phyloP scores from a whole-genome alignment of 495 filamentous ascomycete genomes.

The Hypoxylon subgilvum region DNA sequence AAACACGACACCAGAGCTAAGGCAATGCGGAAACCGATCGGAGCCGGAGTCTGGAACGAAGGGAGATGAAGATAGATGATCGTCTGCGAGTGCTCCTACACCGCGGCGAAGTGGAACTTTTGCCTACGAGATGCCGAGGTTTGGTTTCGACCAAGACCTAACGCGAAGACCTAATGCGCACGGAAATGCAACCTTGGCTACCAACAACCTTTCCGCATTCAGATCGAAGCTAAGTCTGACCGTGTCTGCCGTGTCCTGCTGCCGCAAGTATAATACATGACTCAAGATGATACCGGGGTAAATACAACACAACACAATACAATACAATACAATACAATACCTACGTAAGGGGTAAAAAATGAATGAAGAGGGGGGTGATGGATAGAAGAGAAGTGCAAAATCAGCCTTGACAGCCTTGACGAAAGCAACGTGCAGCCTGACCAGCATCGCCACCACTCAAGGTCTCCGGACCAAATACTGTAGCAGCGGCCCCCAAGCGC shows the following conservation, averaged over 20 bases:
- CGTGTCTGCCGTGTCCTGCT: background rate
- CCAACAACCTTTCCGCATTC: constrained; percentile 19
- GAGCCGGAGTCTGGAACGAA: constrained; percentile 9
- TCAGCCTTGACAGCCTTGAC: constrained; percentile 14
- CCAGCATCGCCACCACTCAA: constrained; percentile 18
- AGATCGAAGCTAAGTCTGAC: constrained; percentile 8
- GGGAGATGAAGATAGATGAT: constrained; percentile 2
- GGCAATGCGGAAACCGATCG: too few relatives aligned
- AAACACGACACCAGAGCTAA: constrained; percentile 8
- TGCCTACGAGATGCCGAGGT: background rate
- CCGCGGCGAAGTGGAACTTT: constrained; percentile 4
- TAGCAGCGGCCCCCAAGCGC: constrained; percentile 15
- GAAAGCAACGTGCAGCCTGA: too few relatives aligned
- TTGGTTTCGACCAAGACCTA: constrained; percentile 10
- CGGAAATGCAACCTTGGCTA: constrained; percentile 21
- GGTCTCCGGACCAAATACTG: too few relatives aligned
- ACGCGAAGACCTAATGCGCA: too few relatives aligned
- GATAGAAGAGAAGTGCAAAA: constrained; percentile 19
- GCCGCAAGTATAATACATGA: background rate
- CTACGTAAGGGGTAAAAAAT: background rate
- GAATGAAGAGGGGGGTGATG: background rate
- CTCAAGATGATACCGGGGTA: background rate
- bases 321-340: background rate
- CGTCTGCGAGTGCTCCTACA: constrained; percentile 4
- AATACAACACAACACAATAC: background rate